Base-by-base conservation (phyloP, 2,329 filamentous ascomycete species). In the Paracoccidioides brasiliensis region DNA sequence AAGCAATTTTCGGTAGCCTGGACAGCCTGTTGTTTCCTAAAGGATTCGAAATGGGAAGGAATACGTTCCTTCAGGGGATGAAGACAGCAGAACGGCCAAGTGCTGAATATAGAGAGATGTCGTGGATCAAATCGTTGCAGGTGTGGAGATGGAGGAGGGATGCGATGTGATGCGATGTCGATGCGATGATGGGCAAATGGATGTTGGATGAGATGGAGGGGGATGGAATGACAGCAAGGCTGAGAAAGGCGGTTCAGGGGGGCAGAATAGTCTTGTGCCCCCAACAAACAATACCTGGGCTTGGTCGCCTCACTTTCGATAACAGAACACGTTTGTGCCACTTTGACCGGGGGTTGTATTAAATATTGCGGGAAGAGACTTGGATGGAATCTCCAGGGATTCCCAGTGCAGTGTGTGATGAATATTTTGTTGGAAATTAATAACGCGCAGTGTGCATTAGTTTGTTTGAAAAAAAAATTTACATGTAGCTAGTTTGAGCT, bases 291-390 rank as follows among this genome's bases (percentile, higher is more conserved):
- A 15, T 14, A 9, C 5, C 30, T 44, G 37, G 30, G 12, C 30
- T 44, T 42, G 58, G 53, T 56, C 60, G 63, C 62, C 62, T 64
- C 64, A 65, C 64, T 65, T 63, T 61, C 22, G 57, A 54, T 57
- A 53, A 60, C 44, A 14, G 7, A 3, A n/a, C 38, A 15, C 2
- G 49, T 52, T 12, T 7, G 15, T 38, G 44, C 12, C 14, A 5
- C 15, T 12, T 14, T 33, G n/a, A 14, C 30, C n/a, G 14, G 14
- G n/a, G 30, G 14, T 7, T 48, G 5, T 45, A 45, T 14, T 32
- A 22, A 22, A 22, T 6, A 30, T 45, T 28, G 28, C 43, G 10
- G 10, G 43, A 30, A 32, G 43, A 45, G 9, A 5, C 8, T 12
- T 15, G 10, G 22, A 12, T 44, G 35, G 12, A 32, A 35, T 22